Base-by-base conservation (phyloP, 768 basidiomycete genomes). In the Amanita fuliginea region DNA sequence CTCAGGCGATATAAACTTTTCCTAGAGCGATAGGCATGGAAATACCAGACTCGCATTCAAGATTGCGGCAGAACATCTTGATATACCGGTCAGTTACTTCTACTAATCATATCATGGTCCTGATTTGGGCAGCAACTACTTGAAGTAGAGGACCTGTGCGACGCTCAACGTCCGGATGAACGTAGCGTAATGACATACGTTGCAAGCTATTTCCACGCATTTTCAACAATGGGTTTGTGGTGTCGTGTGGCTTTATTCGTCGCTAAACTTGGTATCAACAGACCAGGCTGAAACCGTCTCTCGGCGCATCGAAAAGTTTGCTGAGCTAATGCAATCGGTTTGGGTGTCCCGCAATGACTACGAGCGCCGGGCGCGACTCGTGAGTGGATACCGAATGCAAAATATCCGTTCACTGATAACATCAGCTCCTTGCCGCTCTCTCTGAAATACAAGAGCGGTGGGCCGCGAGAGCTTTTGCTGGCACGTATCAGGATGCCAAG, bases 181-280 rank as follows among this genome's bases (percentile, higher is more conserved):
- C 82, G 92, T 33, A 91, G 87, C 64, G 89, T 97, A 9, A 97
- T 97, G 91, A 97, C 93, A 4, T 98, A 97, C 56, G 86, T 99
- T 41, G 96, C 96, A 30, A 89, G 89, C 57, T 98, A 77, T 67
- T 99, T 99, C 74, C 96, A 98, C 61, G 94, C 95, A 0, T 99
- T 99, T 64, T 95, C 93, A 0, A 83, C 89, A 0, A 94, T 96
- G 85, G 91, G 94, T 94, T 55, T 45, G 78, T 65, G 16, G 10
- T 11, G 3, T 1, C 21, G 24, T 35, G 30, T 9, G 4, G 26
- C 22, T 6, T 45, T 8, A 28, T 32, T 37, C 32, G 32, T 28
- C 53, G 22, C 16, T 6, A 36, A 58, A 37, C 22, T 14, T 37
- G 33, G 16, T 19, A 8, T 10, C 3, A 37, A 19, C 55, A 96